These are phyloP conservation scores for Macadamia integrifolia DNA, from an alignment of 164 flowering plant species.

Conservation along the genomic window DNA sequence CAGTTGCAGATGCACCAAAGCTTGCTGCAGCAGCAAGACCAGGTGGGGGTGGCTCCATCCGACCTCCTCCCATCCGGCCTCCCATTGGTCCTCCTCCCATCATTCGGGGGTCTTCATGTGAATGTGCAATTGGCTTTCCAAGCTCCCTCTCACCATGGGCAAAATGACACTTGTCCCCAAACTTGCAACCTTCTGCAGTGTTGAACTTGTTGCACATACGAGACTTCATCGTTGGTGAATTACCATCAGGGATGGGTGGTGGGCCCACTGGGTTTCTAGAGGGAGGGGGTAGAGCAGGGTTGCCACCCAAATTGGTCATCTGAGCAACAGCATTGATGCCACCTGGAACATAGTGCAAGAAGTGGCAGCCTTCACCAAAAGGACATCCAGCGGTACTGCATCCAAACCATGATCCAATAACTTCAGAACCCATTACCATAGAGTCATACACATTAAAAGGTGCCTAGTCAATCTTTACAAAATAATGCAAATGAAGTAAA, in stretches of 20 bases:
- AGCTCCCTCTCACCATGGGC: constrained; percentile 76
- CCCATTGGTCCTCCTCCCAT: constrained; percentile 30
- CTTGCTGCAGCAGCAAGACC: constrained; percentile 38
- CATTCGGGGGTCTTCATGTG: constrained; percentile 43
- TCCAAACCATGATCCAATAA: no score
- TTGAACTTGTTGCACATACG: constrained; percentile 52
- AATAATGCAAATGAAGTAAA: no score
- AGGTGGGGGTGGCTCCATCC: constrained; percentile 36
- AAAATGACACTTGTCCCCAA: constrained; percentile 69
- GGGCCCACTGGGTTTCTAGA: constrained; percentile 30
- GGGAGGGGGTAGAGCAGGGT: constrained; percentile 28
- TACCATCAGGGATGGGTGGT: constrained; percentile 42
- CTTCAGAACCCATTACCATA: no score
- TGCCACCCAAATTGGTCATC: constrained; percentile 36
- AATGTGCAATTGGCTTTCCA: constrained; percentile 38
- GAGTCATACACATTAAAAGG: no score
- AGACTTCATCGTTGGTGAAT: constrained; percentile 43
- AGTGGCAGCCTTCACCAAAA: constrained; percentile 89
- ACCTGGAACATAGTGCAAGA: constrained; percentile 78
- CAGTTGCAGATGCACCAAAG: constrained; percentile 72
- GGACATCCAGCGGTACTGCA: constrained; percentile 87
- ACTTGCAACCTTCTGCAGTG: constrained; percentile 67
- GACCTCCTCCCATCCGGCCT: constrained; percentile 32
- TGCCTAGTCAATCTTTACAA: no score
- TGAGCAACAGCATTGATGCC: constrained; percentile 65